Percentiles rank a stretch among this genome's conserved stretches.
phyloP scores from a whole-genome alignment of 352 stramenopile species.

The Phytophthora sp. region DNA sequence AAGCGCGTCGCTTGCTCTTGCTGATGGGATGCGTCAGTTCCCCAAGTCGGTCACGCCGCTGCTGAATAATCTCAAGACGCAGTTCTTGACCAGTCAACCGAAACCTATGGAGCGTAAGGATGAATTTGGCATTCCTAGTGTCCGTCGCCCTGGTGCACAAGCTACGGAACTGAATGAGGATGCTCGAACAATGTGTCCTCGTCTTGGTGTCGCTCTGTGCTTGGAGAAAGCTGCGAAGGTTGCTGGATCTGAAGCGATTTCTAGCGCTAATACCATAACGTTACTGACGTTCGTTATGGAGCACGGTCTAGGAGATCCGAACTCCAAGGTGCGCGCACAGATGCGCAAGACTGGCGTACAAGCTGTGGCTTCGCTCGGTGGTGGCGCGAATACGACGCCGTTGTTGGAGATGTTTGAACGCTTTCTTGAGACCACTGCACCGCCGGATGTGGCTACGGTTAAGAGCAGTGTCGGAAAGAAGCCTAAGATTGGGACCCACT shows the following conservation, averaged over 20 bases:
- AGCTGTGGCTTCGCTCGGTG: constrained; percentile 74
- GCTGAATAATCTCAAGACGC: constrained; percentile 69
- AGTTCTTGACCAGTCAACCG: constrained; percentile 66
- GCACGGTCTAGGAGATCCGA: constrained; percentile 73
- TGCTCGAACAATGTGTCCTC: constrained; percentile 58
- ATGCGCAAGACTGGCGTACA: constrained; percentile 89
- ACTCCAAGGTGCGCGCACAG: constrained; percentile 72
- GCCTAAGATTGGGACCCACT: constrained; percentile 34
- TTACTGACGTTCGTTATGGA: constrained; percentile 86
- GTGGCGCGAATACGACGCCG: constrained; percentile 63
- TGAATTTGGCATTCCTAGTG: constrained; percentile 74
- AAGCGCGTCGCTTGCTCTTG: constrained; percentile 77
- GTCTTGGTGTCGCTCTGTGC: constrained; percentile 75
- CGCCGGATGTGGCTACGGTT: constrained; percentile 11
- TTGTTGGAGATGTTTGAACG: constrained; percentile 80
- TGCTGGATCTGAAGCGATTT: constrained; percentile 45
- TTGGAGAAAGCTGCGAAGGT: constrained; percentile 71
- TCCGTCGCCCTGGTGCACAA: constrained; percentile 60
- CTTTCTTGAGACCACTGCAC: constrained; percentile 70
- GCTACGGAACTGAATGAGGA: constrained; percentile 60
- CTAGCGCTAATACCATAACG: constrained; percentile 64
- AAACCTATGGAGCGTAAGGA: constrained; percentile 66
- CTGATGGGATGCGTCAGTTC: constrained; percentile 83
- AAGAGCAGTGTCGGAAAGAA: constrained; percentile 36
- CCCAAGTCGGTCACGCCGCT: constrained; percentile 71